Evolutionary conservation across 768 basidiomycete species (phyloP).

Genomic region (Podaxis sp.): DNA sequence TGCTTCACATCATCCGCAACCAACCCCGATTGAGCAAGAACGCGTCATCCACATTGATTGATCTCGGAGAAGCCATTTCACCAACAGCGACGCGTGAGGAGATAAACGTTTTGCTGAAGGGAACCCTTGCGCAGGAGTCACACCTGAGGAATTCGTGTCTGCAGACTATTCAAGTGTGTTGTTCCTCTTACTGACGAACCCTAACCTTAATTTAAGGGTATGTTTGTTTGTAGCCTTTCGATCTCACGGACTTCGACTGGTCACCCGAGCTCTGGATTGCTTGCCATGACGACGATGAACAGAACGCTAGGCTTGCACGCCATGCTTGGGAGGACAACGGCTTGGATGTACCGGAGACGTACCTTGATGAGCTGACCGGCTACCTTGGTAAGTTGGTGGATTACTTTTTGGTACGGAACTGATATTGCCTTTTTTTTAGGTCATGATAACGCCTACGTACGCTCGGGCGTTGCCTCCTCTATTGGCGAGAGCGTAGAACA

Average conservation of each 20-base stretch:
- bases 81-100: constrained; percentile 61
- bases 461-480: constrained; percentile 64
- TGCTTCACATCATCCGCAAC: constrained; percentile 67
- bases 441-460: constrained; percentile 78
- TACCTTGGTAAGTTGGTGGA: constrained; percentile 57
- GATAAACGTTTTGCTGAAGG: constrained; percentile 57
- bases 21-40: constrained; percentile 84
- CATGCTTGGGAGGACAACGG: constrained; percentile 96
- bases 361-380: constrained; percentile 50
- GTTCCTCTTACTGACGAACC: not conserved
- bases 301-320: constrained; percentile 77
- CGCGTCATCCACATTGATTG: constrained; percentile 74
- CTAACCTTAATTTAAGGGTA: constrained; percentile 3
- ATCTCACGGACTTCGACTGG: constrained; percentile 93
- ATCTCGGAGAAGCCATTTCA: constrained; percentile 77
- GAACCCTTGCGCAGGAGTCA: constrained; percentile 80
- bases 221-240: constrained; percentile 63
- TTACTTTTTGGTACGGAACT: not conserved
- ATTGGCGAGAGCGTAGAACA: constrained; percentile 74
- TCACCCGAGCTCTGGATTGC: constrained; percentile 85
- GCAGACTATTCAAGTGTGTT: constrained; percentile 78
- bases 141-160: constrained; percentile 85
- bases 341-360: constrained; percentile 72
- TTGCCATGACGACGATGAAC: constrained; percentile 81
- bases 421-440: constrained; percentile 33